phyloP scores from a whole-genome alignment of 768 basidiomycete species.

The Lactarius akahatsu region DNA sequence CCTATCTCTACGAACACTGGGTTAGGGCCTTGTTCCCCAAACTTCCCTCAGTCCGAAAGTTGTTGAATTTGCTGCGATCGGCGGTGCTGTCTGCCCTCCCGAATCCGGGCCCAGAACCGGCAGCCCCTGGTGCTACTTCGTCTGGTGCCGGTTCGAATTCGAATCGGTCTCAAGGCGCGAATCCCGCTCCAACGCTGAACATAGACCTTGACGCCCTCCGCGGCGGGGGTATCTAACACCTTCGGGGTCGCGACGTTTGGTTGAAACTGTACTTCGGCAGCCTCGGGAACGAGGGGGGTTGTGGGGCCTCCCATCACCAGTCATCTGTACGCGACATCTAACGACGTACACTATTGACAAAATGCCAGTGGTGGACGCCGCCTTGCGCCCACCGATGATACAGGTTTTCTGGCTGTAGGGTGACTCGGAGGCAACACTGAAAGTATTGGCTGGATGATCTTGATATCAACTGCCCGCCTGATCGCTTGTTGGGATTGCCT shows the following conservation, averaged over 20 bases:
- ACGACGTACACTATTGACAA: neutral
- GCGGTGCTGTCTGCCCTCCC: neutral
- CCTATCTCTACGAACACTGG: constrained; percentile 14
- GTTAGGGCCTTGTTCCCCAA: constrained; percentile 15
- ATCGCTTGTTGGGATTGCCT: too few species aligned
- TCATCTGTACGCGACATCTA: neutral
- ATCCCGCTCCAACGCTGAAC: neutral
- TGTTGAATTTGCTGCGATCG: neutral
- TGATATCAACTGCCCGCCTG: too few species aligned
- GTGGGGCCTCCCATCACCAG: neutral
- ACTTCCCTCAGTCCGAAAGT: constrained; percentile 13
- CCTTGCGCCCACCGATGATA: neutral
- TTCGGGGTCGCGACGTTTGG: neutral
- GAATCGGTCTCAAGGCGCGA: neutral
- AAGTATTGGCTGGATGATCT: too few species aligned
- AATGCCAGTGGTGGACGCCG: neutral
- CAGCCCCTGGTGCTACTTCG: neutral
- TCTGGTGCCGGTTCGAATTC: neutral
- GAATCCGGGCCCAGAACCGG: too few species aligned
- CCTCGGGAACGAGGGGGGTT: neutral
- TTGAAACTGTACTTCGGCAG: neutral
- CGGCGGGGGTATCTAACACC: neutral
- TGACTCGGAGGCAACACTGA: too few species aligned
- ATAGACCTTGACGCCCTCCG: constrained; percentile 8
- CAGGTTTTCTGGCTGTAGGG: too few species aligned